Evolutionary conservation across 306 rosid genomes (phyloP).

Genomic region (Vicia sativa): DNA sequence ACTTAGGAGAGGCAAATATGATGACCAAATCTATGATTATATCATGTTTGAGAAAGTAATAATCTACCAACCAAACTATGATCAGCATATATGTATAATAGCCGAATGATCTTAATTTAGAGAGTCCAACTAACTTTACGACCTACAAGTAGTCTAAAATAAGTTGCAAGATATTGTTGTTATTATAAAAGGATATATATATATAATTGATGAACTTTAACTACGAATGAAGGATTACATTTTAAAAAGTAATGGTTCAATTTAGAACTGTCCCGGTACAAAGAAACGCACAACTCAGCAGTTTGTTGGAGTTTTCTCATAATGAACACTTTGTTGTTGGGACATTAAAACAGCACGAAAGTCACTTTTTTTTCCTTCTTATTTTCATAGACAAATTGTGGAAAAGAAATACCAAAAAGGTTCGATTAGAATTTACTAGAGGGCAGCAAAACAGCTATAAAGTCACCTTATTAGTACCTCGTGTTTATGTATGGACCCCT

Average conservation of each 20-base stretch:
- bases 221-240: conserved; percentile 42
- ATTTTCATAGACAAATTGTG: conserved; percentile 26
- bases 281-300: conserved; percentile 43
- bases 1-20: not conserved
- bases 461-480: conserved; percentile 27
- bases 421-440: conserved; percentile 30
- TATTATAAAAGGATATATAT: too few species aligned
- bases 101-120: conserved; percentile 33
- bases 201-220: conserved; percentile 26
- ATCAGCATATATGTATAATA: not conserved
- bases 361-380: conserved; percentile 25
- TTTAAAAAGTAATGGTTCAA: conserved; percentile 19
- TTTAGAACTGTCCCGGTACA: conserved; percentile 39
- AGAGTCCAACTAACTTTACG: conserved; percentile 35
- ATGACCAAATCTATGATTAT: not conserved
- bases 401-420: conserved; percentile 33
- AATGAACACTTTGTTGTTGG: conserved; percentile 38
- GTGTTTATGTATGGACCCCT: conserved; percentile 39
- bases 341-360: conserved; percentile 46
- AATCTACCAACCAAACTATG: too few species aligned
- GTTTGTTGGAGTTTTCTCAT: conserved; percentile 33
- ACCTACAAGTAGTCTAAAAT: conserved; percentile 9
- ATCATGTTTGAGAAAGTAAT: not conserved
- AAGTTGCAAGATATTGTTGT: conserved; percentile 37
- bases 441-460: conserved; percentile 34